phyloP scores from a whole-genome alignment of 2,329 filamentous ascomycete genomes.

The Verticillium tricorpus region DNA sequence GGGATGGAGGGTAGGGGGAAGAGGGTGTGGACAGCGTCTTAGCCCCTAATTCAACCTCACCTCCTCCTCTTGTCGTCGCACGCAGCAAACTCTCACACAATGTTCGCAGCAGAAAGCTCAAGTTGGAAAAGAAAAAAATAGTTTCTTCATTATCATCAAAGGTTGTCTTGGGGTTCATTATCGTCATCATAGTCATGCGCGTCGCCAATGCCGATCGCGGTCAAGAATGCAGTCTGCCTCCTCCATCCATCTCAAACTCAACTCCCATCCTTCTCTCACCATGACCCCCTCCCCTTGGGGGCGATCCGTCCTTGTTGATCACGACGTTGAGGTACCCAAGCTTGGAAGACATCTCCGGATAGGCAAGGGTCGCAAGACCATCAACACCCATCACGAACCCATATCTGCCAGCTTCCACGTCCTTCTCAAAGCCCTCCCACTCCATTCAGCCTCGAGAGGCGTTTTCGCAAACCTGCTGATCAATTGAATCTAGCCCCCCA shows the following conservation, averaged over 20 bases:
- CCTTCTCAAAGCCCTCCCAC: background rate
- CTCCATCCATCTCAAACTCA: background rate
- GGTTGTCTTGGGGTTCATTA: slow-evolving; percentile 7
- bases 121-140: background rate
- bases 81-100: background rate
- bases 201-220: background rate
- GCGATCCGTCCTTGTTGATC: background rate
- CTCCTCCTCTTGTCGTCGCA: background rate
- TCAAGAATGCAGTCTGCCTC: background rate
- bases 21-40: background rate
- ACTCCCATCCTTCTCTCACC: background rate
- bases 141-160: slow-evolving; percentile 1
- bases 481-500: background rate
- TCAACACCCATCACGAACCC: background rate
- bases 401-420: background rate
- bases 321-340: background rate
- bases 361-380: too few relatives aligned
- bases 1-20: background rate
- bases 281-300: background rate
- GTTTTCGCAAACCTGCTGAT: background rate
- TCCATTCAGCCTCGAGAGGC: background rate
- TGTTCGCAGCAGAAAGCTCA: background rate
- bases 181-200: slow-evolving; percentile 6
- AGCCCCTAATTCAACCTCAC: background rate
- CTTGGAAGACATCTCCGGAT: too few relatives aligned